Evolutionary conservation across 768 basidiomycete genomes (phyloP).

Genomic region (Trametes coccinea): DNA sequence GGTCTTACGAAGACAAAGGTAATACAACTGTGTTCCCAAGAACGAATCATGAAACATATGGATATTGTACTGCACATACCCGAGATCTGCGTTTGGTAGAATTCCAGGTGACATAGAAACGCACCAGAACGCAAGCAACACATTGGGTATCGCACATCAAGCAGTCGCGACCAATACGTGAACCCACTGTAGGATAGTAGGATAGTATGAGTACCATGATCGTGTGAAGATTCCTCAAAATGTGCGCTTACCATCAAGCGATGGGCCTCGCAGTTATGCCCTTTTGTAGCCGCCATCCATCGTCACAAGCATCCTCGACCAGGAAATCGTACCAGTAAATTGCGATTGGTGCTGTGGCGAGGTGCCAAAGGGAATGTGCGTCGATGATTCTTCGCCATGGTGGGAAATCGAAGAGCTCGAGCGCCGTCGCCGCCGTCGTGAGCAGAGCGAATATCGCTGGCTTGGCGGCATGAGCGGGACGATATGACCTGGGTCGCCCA

Average conservation of each 20-base stretch:
- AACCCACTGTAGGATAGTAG: no score
- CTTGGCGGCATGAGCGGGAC: constrained; percentile 54
- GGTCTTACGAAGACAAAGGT: no score
- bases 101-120: no score
- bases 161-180: no score
- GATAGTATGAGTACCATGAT: no score
- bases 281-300: constrained; percentile 58
- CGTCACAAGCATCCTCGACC: constrained; percentile 67
- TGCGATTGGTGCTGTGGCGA: constrained; percentile 76
- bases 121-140: no score
- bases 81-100: no score
- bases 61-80: no score
- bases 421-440: constrained; percentile 69
- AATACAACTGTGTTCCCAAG: no score
- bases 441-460: constrained; percentile 63
- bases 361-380: constrained; percentile 93
- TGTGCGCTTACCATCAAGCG: constrained; percentile 29
- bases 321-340: constrained; percentile 87
- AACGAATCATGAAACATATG: no score
- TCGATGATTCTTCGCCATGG: constrained; percentile 76
- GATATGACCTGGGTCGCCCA: constrained; percentile 52
- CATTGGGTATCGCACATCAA: no score
- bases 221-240: neutral
- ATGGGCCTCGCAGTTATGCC: constrained; percentile 7
- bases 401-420: constrained; percentile 93